Evolutionary conservation across 1,284 basidiomycete genomes (phyloP).

Genomic region (Trichosporon ovoides): DNA sequence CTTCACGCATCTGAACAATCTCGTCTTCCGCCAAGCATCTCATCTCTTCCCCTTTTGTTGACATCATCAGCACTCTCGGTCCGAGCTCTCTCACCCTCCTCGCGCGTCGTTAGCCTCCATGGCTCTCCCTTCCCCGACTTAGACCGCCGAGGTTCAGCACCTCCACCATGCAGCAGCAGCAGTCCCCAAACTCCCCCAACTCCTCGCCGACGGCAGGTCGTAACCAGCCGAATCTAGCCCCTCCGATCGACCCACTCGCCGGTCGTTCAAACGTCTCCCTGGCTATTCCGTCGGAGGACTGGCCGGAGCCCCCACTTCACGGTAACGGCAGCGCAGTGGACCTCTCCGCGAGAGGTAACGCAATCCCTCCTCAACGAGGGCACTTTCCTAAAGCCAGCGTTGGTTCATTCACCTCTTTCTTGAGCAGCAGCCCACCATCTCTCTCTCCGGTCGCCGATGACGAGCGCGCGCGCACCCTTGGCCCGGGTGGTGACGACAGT

Average conservation of each 20-base stretch:
- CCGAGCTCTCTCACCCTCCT: not conserved
- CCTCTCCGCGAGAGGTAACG: not conserved
- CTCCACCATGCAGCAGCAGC: not conserved
- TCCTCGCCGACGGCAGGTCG: not conserved
- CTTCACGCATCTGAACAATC: not conserved
- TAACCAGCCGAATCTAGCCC: not conserved
- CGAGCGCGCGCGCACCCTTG: not conserved
- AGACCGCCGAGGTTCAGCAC: not conserved
- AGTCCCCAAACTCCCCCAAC: not conserved
- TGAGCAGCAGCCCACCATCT: slow-evolving; percentile 3
- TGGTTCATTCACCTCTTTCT: not conserved
- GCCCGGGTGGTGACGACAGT: not conserved
- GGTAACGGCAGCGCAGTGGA: not conserved
- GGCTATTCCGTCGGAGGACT: too few species aligned
- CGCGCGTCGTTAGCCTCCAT: not conserved
- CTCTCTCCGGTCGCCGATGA: not conserved
- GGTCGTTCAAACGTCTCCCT: not conserved
- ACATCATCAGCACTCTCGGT: not conserved
- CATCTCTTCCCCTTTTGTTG: not conserved
- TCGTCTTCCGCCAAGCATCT: too few species aligned
- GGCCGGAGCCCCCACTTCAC: too few species aligned
- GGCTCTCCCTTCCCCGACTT: not conserved
- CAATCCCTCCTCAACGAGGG: not conserved
- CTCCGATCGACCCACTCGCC: not conserved
- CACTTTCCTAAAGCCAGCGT: not conserved